These are phyloP conservation scores for Globisporangium middletonii DNA, from an alignment of 352 stramenopile species.

Conservation along the genomic window DNA sequence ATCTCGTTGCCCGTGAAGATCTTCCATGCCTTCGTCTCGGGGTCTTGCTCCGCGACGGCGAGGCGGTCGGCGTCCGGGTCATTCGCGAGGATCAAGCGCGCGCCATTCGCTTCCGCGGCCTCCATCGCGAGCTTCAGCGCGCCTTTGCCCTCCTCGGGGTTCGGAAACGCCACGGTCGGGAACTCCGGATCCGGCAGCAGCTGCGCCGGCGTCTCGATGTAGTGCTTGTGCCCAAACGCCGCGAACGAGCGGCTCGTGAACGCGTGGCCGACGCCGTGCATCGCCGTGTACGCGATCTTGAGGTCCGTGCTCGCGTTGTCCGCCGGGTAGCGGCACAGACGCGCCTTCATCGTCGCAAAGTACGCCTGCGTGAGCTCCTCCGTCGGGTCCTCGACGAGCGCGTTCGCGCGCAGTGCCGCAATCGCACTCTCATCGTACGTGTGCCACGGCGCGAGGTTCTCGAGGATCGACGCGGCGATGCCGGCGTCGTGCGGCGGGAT, in stretches of 20 bases:
- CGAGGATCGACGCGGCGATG: conserved; percentile 89
- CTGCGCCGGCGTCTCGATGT: conserved; percentile 86
- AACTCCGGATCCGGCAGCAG: conserved; percentile 93
- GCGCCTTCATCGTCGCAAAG: conserved; percentile 44
- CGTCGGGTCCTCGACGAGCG: conserved; percentile 62
- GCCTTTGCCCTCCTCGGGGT: conserved; percentile 97
- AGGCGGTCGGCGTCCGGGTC: conserved; percentile 98
- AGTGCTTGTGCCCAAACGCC: conserved; percentile 83
- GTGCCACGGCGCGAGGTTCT: conserved; percentile 88
- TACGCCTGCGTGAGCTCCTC: conserved; percentile 68
- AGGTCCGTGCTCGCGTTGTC: conserved; percentile 52
- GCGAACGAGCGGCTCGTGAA: conserved; percentile 91
- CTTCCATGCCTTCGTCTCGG: conserved; percentile 83
- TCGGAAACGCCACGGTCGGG: conserved; percentile 96
- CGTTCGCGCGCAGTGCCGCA: conserved; percentile 22
- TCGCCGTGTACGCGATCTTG: conserved; percentile 95
- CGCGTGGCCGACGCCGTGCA: conserved; percentile 96
- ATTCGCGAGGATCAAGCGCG: conserved; percentile 94
- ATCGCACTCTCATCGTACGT: conserved; percentile 49
- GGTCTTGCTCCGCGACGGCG: conserved; percentile 90
- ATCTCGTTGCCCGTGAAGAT: conserved; percentile 99
- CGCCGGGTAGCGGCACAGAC: conserved; percentile 59
- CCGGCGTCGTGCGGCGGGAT: conserved; percentile 93
- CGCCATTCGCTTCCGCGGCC: conserved; percentile 66
- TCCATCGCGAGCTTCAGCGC: conserved; percentile 92